Base-by-base conservation (phyloP, 352 stramenopile species). In the Pythium coloratum region DNA sequence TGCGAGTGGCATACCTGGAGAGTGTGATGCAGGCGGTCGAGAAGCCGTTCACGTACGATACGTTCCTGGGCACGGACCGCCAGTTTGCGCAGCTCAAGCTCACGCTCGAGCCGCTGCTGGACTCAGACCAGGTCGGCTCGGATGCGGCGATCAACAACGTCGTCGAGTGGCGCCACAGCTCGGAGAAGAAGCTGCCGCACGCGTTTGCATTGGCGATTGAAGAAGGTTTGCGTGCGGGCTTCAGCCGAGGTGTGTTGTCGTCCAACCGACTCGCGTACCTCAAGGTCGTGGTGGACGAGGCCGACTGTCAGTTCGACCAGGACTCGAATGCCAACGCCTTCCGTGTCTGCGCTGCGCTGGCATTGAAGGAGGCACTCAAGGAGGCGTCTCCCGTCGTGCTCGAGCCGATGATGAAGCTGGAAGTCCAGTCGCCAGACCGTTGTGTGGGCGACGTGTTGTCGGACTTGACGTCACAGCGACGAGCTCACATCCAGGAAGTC, bases 1-100 rank as follows among this genome's bases (percentile, higher is more conserved):
- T 96, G 69, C 84, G 84, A 36, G 94, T 99, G 24, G 86, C 92
- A 30, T 98, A 98, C 60, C 74, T 95, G 57, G 95, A 99, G 75
- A 97, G 82, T 24, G 73, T 97, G 57, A 76, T 71, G 20, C 66
- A 71, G 30, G 40, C 63, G 2, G 60, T 75, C n/a, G 75, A 73
- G 12, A 54, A 78, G 13, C 49, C 61, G 24, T 90, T 90, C 59
- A 75, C 72, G 14, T 77, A 91, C 70, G 82, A 90, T 64, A 84
- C 80, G 55, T 76, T 90, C 73, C 73, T 91, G 2, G 81, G 84
- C 46, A 88, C 80, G 3, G 82, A 91, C 61, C 82, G 84, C 13
- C 84, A 94, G 72, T 92, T 86, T 72, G 83, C 86, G 1, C 82
- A 88, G 56, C 54, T 94, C 44, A 72, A 66, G 55, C 34, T 91